Evolutionary conservation across 352 stramenopile genomes (phyloP).

Genomic region (Sclerospora graminicola): DNA sequence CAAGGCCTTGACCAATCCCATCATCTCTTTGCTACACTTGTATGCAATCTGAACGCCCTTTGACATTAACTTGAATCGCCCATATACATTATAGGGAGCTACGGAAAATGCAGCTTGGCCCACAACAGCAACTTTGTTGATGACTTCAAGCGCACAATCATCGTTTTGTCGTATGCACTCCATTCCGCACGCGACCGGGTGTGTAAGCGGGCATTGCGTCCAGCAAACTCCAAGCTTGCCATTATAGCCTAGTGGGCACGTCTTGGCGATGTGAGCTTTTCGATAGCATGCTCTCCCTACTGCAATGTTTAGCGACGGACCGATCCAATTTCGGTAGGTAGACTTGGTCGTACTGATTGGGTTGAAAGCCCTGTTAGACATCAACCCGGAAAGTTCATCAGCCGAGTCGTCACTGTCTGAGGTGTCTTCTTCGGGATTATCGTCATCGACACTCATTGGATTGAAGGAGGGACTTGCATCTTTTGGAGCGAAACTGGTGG

Average conservation of each 20-base stretch:
- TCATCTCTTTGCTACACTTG: constrained; percentile 31
- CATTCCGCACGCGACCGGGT: not conserved
- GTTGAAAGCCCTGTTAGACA: constrained; percentile 7
- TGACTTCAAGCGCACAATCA: constrained; percentile 23
- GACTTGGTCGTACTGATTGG: constrained; percentile 20
- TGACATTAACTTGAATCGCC: constrained; percentile 20
- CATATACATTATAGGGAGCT: constrained; percentile 17
- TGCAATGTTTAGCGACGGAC: constrained; percentile 8
- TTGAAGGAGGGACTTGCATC: not conserved
- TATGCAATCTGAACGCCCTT: constrained; percentile 21
- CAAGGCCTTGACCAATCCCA: constrained; percentile 24
- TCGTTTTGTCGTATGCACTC: not conserved
- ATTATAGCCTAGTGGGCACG: constrained; percentile 22
- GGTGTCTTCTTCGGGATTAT: not conserved
- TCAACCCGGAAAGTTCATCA: not conserved
- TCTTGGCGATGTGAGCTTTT: constrained; percentile 22
- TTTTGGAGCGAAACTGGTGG: constrained; percentile 6
- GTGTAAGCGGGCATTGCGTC: constrained; percentile 13
- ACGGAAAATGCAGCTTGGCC: constrained; percentile 18
- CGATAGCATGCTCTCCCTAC: constrained; percentile 25
- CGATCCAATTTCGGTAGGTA: constrained; percentile 28
- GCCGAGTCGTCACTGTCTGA: not conserved
- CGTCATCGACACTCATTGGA: constrained; percentile 3
- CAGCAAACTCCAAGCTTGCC: constrained; percentile 25
- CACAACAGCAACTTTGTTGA: constrained; percentile 21